Percentiles rank a stretch among this genome's conserved stretches.
These are phyloP conservation scores for Domatiomyces catenatus DNA, from an alignment of 2,329 filamentous ascomycete species.

Conservation along the genomic window DNA sequence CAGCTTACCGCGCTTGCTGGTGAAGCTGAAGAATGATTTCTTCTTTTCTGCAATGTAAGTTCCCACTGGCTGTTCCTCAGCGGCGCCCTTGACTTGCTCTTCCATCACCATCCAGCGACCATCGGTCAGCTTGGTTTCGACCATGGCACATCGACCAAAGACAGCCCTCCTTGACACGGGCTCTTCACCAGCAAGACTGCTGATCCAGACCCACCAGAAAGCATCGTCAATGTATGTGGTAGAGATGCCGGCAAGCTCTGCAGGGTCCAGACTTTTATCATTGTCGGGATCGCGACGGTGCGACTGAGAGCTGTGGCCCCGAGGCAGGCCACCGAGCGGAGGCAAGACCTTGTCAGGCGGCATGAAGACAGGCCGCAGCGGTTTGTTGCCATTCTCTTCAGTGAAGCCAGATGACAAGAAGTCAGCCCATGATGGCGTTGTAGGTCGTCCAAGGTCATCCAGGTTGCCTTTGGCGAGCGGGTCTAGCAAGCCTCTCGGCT, in stretches of 20 bases:
- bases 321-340: conserved; percentile 55
- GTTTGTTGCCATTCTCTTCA: conserved; percentile 53
- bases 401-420: conserved; percentile 88
- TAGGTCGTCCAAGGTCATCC: conserved; percentile 58
- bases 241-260: conserved; percentile 84
- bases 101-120: conserved; percentile 90
- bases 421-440: conserved; percentile 95
- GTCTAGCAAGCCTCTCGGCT: conserved; percentile 19
- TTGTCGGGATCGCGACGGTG: conserved; percentile 58
- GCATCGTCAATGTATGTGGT: conserved; percentile 78
- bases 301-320: conserved; percentile 76
- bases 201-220: conserved; percentile 99
- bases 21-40: conserved; percentile 80
- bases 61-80: conserved; percentile 64
- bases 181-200: conserved; percentile 82
- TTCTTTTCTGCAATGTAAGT: conserved; percentile 95
- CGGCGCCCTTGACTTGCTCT: conserved; percentile 87
- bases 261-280: conserved; percentile 60
- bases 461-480: conserved; percentile 34
- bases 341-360: conserved; percentile 84
- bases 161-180: conserved; percentile 71
- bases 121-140: conserved; percentile 69
- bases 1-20: conserved; percentile 52
- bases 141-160: conserved; percentile 81
- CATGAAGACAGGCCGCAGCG: conserved; percentile 55